Evolutionary conservation across 1,284 basidiomycete species (phyloP).

Genomic region (Cutaneotrichosporon sp.): DNA sequence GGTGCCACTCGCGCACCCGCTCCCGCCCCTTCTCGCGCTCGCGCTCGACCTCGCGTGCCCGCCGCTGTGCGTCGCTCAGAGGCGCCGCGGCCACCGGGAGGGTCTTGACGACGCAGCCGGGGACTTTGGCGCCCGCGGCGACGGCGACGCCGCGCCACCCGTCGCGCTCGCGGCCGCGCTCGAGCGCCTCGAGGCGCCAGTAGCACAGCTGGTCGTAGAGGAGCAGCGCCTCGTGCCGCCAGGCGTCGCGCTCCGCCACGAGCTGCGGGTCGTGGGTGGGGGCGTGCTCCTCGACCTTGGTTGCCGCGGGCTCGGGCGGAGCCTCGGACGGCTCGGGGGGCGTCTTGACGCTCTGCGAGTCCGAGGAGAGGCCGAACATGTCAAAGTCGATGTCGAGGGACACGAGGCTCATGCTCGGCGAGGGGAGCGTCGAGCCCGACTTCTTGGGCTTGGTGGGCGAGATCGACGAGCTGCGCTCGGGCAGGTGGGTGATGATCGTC

Average conservation of each 20-base stretch:
- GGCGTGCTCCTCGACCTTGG: not conserved
- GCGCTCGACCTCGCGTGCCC: not conserved
- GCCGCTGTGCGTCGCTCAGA: not conserved
- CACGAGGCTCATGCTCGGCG: not conserved
- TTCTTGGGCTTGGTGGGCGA: not conserved
- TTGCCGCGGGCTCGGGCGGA: not conserved
- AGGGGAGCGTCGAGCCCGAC: not conserved
- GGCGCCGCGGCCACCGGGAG: not conserved
- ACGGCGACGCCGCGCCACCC: slow-evolving; percentile 4
- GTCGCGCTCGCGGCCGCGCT: slow-evolving; percentile 6
- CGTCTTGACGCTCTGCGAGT: slow-evolving; percentile 3
- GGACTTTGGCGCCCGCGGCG: not conserved
- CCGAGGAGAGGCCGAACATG: slow-evolving; percentile 3
- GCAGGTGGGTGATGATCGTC: slow-evolving; percentile 1
- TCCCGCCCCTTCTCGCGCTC: slow-evolving; percentile 3
- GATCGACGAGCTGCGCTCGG: not conserved
- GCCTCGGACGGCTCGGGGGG: not conserved
- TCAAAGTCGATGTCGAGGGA: slow-evolving; percentile 7
- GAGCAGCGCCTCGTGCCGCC: slow-evolving; percentile 6
- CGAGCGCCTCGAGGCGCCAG: slow-evolving; percentile 8
- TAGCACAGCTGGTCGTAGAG: slow-evolving; percentile 8
- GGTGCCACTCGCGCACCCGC: not conserved
- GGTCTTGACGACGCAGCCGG: not conserved
- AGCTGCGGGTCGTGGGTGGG: not conserved
- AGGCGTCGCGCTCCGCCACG: slow-evolving; percentile 2